Conservation (phyloP, 345 rosid genomes). For the Firmiana major region DNA sequence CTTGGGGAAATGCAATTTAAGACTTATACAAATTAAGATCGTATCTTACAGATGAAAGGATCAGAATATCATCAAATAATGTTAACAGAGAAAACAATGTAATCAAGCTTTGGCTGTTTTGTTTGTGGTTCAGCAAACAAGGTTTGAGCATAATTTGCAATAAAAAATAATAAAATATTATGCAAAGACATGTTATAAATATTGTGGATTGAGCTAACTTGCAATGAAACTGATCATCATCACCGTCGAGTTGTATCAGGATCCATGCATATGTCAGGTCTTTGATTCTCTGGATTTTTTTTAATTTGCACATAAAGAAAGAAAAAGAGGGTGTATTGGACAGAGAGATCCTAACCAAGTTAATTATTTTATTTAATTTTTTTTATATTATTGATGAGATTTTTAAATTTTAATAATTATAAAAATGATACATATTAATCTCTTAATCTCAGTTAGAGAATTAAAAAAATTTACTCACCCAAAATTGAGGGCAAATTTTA, state of each 20-base stretch:
- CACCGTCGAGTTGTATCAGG: not conserved
- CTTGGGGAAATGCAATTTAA: no score
- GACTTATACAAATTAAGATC: not conserved
- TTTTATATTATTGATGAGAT: no score
- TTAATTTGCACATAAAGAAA: not conserved
- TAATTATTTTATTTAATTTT: no score
- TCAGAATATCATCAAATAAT: not conserved
- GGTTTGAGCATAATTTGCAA: not conserved
- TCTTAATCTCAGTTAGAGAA: no score
- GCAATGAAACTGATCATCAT: not conserved
- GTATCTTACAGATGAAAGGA: not conserved
- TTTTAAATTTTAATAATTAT: no score
- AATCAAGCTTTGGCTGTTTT: not conserved
- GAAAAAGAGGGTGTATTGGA: not conserved
- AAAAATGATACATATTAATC: no score
- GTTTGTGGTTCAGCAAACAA: slow-evolving; percentile 1
- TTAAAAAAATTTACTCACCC: not conserved
- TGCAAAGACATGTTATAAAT: no score
- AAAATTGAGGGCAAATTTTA: not conserved
- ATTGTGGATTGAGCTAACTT: no score
- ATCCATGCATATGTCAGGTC: not conserved
- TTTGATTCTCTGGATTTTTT: not conserved
- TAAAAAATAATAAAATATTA: no score
- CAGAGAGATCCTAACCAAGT: not conserved
- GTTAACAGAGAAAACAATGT: no score